Evolutionary conservation across 306 rosid species (phyloP).

Genomic region (Quercus berberidifolia): DNA sequence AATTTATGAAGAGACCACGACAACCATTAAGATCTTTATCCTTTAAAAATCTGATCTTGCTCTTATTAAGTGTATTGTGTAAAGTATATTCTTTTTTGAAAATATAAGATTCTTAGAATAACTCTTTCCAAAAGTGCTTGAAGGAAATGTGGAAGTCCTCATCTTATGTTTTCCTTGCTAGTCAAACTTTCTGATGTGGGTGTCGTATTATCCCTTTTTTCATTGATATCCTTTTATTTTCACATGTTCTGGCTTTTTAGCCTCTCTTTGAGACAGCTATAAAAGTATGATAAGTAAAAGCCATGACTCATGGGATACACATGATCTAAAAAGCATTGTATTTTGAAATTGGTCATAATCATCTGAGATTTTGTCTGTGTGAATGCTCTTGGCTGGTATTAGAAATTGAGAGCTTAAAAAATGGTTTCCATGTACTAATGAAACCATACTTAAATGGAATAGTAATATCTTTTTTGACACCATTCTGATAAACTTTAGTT

Average conservation of each 20-base stretch:
- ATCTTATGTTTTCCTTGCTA: background rate
- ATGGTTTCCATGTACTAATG: background rate
- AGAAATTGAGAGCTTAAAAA: background rate
- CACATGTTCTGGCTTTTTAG: conserved; percentile 11
- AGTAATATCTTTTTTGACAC: background rate
- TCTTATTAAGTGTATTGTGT: background rate
- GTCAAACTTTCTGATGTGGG: conserved; percentile 15
- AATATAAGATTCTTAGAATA: background rate
- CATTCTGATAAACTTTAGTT: background rate
- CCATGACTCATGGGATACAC: conserved; percentile 1
- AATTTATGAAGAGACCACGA: background rate
- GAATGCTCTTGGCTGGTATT: background rate
- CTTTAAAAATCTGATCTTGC: background rate
- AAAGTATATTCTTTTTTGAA: background rate
- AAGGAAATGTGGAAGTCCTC: background rate
- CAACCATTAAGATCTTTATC: background rate
- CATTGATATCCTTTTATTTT: conserved; percentile 1
- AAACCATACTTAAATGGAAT: background rate
- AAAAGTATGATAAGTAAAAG: background rate
- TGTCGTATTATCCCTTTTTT: background rate
- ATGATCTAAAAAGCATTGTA: conserved; percentile 1
- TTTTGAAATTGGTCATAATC: background rate
- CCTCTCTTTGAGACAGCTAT: conserved; percentile 2
- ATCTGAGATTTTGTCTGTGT: background rate
- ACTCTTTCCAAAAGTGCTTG: background rate